Percentiles rank a stretch among this genome's conserved stretches.
phyloP scores from a whole-genome alignment of 768 basidiomycete species.

The Leccinellum luteum region DNA sequence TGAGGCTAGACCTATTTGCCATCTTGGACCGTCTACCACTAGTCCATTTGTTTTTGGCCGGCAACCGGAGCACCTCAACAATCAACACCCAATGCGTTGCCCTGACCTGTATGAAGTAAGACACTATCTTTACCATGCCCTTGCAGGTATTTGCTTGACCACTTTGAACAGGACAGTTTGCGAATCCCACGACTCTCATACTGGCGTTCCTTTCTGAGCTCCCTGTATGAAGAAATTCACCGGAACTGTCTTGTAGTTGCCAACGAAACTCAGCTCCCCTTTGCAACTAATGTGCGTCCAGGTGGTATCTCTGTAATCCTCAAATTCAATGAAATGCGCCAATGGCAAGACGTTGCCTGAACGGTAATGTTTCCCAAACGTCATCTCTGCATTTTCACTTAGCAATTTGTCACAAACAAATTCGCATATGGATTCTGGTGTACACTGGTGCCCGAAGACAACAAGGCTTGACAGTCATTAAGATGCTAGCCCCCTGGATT shows the following conservation, averaged over 20 bases:
- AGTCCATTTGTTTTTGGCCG: not conserved
- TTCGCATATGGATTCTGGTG: not conserved
- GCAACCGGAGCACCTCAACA: not conserved
- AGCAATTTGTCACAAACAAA: not conserved
- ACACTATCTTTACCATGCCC: constrained; percentile 28
- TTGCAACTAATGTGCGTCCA: constrained; percentile 38
- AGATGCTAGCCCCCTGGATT: not conserved
- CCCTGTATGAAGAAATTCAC: constrained; percentile 10
- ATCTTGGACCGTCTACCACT: not conserved
- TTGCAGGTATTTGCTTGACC: constrained; percentile 34
- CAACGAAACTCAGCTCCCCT: constrained; percentile 42
- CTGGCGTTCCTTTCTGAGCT: not conserved
- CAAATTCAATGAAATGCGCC: constrained; percentile 30
- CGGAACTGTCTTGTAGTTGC: constrained; percentile 44
- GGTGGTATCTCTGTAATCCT: not conserved
- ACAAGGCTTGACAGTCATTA: not conserved
- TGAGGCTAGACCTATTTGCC: not conserved
- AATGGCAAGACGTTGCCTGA: constrained; percentile 45
- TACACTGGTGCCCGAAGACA: not conserved
- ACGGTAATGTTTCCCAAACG: constrained; percentile 42
- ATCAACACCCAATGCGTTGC: not conserved
- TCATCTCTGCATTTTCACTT: not conserved
- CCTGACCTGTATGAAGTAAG: constrained; percentile 16
- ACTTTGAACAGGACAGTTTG: not conserved
- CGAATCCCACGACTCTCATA: not conserved